Conservation (phyloP, 495 filamentous ascomycete genomes). For the Annulohypoxylon bovei region DNA sequence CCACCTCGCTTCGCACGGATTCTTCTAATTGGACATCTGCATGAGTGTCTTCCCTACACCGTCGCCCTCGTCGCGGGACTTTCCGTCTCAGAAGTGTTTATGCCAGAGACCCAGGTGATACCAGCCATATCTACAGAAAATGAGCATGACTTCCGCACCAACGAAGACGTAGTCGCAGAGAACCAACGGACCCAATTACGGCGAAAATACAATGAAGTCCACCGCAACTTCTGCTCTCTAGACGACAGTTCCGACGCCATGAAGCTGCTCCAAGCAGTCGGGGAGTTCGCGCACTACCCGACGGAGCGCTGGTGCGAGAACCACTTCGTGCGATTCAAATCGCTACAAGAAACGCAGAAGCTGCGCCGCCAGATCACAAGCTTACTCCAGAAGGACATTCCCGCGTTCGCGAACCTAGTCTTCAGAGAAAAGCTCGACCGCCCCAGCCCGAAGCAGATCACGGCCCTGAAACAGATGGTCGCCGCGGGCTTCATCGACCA, state of each 20-base stretch:
- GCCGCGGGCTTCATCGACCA: constrained; percentile 96
- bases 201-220: constrained; percentile 78
- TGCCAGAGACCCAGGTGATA: constrained; percentile 83
- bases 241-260: constrained; percentile 88
- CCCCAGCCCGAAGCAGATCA: constrained; percentile 76
- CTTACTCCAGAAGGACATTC: constrained; percentile 79
- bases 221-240: constrained; percentile 80
- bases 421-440: constrained; percentile 70
- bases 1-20: constrained; percentile 92
- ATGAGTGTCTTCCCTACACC: constrained; percentile 84
- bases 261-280: constrained; percentile 87
- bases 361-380: constrained; percentile 83
- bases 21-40: constrained; percentile 83
- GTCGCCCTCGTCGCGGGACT: constrained; percentile 89
- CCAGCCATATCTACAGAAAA: constrained; percentile 55
- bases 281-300: constrained; percentile 77
- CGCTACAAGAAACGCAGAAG: constrained; percentile 83
- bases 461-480: constrained; percentile 87
- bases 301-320: constrained; percentile 76
- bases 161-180: constrained; percentile 73
- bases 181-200: constrained; percentile 69
- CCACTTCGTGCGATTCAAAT: constrained; percentile 87
- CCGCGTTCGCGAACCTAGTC: constrained; percentile 68
- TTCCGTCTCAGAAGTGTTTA: constrained; percentile 86
- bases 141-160: constrained; percentile 66